Evolutionary conservation across 306 rosid species (phyloP).

Genomic region (Styphnolobium japonicum): DNA sequence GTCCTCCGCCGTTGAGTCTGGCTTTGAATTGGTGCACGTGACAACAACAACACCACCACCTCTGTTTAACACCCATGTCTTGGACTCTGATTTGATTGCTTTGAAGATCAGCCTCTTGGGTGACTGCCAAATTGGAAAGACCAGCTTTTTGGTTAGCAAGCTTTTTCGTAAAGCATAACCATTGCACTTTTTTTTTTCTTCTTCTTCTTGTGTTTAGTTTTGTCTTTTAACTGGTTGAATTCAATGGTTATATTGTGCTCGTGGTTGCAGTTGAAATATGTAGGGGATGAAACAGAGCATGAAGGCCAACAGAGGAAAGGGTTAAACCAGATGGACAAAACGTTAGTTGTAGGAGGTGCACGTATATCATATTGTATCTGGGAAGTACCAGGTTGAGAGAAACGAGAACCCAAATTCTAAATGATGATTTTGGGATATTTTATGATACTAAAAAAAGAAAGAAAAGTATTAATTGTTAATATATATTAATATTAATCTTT

Average conservation of each 20-base stretch:
- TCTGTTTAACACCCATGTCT: constrained; percentile 27
- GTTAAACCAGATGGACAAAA: constrained; percentile 63
- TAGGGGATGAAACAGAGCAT: constrained; percentile 54
- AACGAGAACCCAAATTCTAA: not conserved
- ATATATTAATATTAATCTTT: too few species aligned
- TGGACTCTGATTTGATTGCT: constrained; percentile 72
- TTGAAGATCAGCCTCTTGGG: constrained; percentile 88
- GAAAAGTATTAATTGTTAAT: not conserved
- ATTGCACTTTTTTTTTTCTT: not conserved
- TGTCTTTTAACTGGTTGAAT: not conserved
- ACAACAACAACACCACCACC: not conserved
- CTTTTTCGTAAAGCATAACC: not conserved
- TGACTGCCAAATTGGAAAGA: constrained; percentile 81
- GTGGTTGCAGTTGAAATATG: constrained; percentile 68
- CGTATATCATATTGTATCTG: constrained; percentile 82
- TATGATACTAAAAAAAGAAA: not conserved
- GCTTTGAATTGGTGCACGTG: not conserved
- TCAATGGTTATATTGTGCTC: not conserved
- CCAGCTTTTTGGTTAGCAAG: constrained; percentile 87
- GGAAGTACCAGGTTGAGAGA: constrained; percentile 87
- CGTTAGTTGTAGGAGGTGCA: constrained; percentile 67
- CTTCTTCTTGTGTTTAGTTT: too few species aligned
- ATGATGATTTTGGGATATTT: constrained; percentile 9
- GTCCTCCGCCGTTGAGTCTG: not conserved
- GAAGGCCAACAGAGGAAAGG: constrained; percentile 40